Evolutionary conservation across 257 asterid species (phyloP), one percentile per base, ranked within the genome.

Genomic region (Solanum acaule): DNA sequence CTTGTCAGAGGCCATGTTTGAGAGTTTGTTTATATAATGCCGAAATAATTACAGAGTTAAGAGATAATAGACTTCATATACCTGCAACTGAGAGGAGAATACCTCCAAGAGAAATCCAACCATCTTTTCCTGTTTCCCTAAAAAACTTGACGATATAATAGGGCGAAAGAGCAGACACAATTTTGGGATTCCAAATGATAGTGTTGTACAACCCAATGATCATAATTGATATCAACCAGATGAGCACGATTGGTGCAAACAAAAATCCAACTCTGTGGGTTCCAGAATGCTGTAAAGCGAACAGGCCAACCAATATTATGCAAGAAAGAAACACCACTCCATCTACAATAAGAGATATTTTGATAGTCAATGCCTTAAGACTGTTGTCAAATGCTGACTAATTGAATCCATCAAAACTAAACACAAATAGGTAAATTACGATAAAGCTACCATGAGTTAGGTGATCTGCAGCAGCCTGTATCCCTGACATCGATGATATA

Each of bases 31-130:
- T 65, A 65, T n/a, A 65, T 65, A 11, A 65, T n/a, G 33, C 72
- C 33, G 2, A 65, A 44, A 25, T 46, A 79, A 44, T 27, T 44
- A 42, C 65, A 4, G 82, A 73, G 14, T 79, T 56, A 76, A 56
- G 68, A 31, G 20, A 35, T 20, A 46, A 79, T 31, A 82, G 44
- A 49, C n/a, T 20, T 29, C 71, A 82, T 31, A 82, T 90, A 89
- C 93, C 93, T 86, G 93, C 91, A 29, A 90, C 91, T 67, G 92
- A 90, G 63, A 91, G 93, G 40, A 91, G 90, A 4, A 91, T 88
- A 86, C 93, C 93, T 52, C 93, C 92, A 25, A 90, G 86, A 34
- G 93, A 91, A 9, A 90, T 61, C 92, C 91, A 91, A 71, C 93
- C 93, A 23, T 91, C 91, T 23, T 75, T 42, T 23, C 93, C 91